phyloP scores from a whole-genome alignment of 495 filamentous ascomycete species.

The Trichoderma asperelloides region DNA sequence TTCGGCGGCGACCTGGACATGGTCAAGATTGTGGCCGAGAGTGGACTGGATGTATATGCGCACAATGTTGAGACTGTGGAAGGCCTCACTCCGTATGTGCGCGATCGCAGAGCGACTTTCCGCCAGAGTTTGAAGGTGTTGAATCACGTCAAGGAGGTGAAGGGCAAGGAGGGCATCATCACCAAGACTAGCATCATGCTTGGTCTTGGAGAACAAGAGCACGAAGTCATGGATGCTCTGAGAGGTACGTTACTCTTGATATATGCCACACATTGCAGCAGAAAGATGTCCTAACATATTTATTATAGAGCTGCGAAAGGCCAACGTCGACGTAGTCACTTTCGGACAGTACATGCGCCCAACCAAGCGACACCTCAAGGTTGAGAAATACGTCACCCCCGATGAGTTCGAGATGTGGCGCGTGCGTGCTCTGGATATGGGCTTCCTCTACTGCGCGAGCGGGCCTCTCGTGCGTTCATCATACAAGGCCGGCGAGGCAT shows the following conservation, averaged over 20 bases:
- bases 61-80: constrained; percentile 97
- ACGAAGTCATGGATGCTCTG: constrained; percentile 76
- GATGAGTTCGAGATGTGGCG: constrained; percentile 86
- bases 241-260: constrained; percentile 36
- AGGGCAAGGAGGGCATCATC: constrained; percentile 56
- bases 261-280: neutral
- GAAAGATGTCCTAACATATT: constrained; percentile 10
- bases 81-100: constrained; percentile 75
- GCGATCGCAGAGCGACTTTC: constrained; percentile 86
- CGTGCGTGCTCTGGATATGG: constrained; percentile 82
- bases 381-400: constrained; percentile 87
- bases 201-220: constrained; percentile 83
- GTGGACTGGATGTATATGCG: constrained; percentile 90
- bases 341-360: constrained; percentile 99
- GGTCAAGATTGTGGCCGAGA: constrained; percentile 71
- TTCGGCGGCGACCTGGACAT: constrained; percentile 74
- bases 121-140: constrained; percentile 76
- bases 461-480: constrained; percentile 87
- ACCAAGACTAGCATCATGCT: constrained; percentile 98
- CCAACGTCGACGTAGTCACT: constrained; percentile 86
- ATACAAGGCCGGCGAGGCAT: constrained; percentile 96
- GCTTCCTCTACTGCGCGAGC: constrained; percentile 92
- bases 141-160: constrained; percentile 67
- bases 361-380: constrained; percentile 94
- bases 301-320: constrained; percentile 56